A percentile compares a stretch with the other conserved stretches of the same genome.
Evolutionary conservation across 306 rosid genomes (phyloP).

Genomic region (Fagus sylvatica): DNA sequence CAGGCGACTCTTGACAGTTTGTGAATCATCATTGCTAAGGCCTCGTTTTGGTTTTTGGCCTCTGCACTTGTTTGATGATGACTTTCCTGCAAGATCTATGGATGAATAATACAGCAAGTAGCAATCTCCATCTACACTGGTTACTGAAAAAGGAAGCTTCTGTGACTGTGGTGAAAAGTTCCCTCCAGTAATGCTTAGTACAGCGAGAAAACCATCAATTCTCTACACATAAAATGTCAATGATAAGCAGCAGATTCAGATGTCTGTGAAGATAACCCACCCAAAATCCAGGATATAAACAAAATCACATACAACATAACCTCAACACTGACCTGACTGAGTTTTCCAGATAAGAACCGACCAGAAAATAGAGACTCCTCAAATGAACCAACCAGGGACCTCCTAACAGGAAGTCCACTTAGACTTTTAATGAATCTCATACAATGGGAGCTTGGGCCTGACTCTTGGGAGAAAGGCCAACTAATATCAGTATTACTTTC

Average conservation of each 20-base stretch:
- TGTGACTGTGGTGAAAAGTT: slow-evolving; percentile 89
- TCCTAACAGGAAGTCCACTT: slow-evolving; percentile 79
- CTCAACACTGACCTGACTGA: slow-evolving; percentile 60
- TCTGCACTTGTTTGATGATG: slow-evolving; percentile 51
- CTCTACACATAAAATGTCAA: slow-evolving; percentile 48
- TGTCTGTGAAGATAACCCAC: slow-evolving; percentile 11
- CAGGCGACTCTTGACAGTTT: slow-evolving; percentile 66
- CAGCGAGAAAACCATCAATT: slow-evolving; percentile 93
- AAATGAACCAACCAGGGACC: slow-evolving; percentile 97
- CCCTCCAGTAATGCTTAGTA: slow-evolving; percentile 85
- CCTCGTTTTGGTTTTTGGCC: slow-evolving; percentile 60
- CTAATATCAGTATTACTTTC: slow-evolving; percentile 42
- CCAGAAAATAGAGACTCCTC: slow-evolving; percentile 98
- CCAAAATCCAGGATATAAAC: slow-evolving; percentile 24
- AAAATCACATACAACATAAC: slow-evolving; percentile 16
- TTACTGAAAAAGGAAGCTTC: slow-evolving; percentile 95
- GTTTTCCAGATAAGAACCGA: slow-evolving; percentile 70
- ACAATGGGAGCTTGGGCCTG: slow-evolving; percentile 44
- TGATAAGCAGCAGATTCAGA: slow-evolving; percentile 20
- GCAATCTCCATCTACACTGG: slow-evolving; percentile 86
- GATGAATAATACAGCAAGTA: slow-evolving; percentile 82
- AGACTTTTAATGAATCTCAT: slow-evolving; percentile 67
- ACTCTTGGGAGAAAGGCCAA: slow-evolving; percentile 50
- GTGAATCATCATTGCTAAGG: slow-evolving; percentile 62
- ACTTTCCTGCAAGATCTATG: slow-evolving; percentile 66